These are phyloP conservation scores for Sugiyamaella castrensis DNA, from an alignment of 1,139 yeast genomes.

Conservation along the genomic window DNA sequence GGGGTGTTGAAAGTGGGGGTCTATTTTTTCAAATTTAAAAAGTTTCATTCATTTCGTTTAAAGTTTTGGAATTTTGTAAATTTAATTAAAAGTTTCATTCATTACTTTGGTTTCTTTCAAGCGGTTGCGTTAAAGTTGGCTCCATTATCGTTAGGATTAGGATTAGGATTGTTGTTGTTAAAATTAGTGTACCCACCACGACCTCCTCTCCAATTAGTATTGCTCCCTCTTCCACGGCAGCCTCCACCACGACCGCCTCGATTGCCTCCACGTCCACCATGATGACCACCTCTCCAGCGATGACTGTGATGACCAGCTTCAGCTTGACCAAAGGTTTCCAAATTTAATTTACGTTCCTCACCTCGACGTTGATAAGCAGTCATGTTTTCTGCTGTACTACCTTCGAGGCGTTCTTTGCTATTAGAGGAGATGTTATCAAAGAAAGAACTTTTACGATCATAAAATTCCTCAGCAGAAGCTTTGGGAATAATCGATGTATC, in stretches of 20 bases:
- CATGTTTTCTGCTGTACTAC: constrained; percentile 37
- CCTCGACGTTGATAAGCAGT: constrained; percentile 51
- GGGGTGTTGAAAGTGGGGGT: too few species aligned
- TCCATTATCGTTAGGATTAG: too few species aligned
- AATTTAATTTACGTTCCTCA: constrained; percentile 58
- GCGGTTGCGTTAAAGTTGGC: too few species aligned
- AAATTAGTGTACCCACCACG: constrained; percentile 53
- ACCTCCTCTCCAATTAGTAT: constrained; percentile 8
- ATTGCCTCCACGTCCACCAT: constrained; percentile 37
- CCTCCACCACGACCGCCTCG: constrained; percentile 33
- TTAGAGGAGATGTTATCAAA: constrained; percentile 74
- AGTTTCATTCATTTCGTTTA: too few species aligned
- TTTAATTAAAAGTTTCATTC: too few species aligned
- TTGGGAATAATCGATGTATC: constrained; percentile 24
- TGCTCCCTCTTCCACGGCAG: constrained; percentile 12
- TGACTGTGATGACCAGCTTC: constrained; percentile 29
- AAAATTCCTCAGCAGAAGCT: constrained; percentile 40
- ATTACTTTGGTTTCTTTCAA: too few species aligned
- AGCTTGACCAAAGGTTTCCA: constrained; percentile 68
- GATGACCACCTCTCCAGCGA: constrained; percentile 33
- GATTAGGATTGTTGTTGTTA: constrained; percentile 77
- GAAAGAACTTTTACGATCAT: constrained; percentile 71
- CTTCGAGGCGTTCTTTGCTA: constrained; percentile 36
- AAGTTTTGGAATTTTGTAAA: too few species aligned
- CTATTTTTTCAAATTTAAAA: too few species aligned